Percentiles rank a stretch among this genome's conserved stretches.
Conservation (phyloP, 1,139 yeast species). For the Debaryomyces sp. region DNA sequence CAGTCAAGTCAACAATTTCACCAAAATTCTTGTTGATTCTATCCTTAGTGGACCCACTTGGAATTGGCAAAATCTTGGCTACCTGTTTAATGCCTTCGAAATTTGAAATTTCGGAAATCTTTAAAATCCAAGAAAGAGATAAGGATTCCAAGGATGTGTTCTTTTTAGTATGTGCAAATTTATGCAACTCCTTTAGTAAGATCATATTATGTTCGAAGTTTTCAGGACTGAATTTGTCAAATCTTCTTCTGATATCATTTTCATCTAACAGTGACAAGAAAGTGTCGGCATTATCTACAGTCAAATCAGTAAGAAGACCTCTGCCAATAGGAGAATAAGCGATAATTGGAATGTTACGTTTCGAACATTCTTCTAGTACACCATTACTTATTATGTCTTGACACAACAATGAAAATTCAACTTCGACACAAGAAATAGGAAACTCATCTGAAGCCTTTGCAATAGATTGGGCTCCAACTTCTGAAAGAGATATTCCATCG, state of each 20-base stretch:
- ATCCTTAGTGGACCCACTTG: conserved; percentile 63
- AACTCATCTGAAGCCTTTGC: conserved; percentile 51
- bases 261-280: conserved; percentile 44
- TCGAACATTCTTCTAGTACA: conserved; percentile 53
- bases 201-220: conserved; percentile 53
- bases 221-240: conserved; percentile 63
- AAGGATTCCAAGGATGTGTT: conserved; percentile 63
- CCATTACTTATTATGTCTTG: conserved; percentile 64
- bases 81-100: conserved; percentile 35
- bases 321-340: conserved; percentile 86
- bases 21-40: conserved; percentile 64
- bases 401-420: conserved; percentile 72
- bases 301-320: conserved; percentile 69
- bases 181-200: conserved; percentile 46
- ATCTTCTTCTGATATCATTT: conserved; percentile 52
- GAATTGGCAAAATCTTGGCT: conserved; percentile 73
- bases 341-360: conserved; percentile 55
- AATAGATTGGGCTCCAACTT: conserved; percentile 64
- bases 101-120: conserved; percentile 29
- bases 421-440: conserved; percentile 69
- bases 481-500: conserved; percentile 72
- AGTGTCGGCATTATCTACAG: conserved; percentile 40
- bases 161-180: conserved; percentile 47
- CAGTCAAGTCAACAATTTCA: conserved; percentile 44
- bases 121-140: conserved; percentile 72